A percentile compares a stretch with the other conserved stretches of the same genome.
Conservation (phyloP, 2,329 filamentous ascomycete genomes). For the Plectosphaerella cucumerina region DNA sequence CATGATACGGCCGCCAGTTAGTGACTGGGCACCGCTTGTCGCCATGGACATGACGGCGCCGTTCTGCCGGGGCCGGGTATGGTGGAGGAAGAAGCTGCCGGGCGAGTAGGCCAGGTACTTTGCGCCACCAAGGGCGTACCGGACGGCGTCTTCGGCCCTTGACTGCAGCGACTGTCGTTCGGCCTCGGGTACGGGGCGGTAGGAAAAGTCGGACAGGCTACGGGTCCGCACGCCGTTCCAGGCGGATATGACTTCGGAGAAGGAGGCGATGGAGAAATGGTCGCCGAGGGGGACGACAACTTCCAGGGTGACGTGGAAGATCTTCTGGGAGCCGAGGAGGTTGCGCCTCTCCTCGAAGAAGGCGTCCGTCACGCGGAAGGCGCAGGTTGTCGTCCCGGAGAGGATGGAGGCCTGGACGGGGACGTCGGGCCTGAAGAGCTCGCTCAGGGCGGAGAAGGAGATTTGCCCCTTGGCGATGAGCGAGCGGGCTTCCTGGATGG, state of each 20-base stretch:
- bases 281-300: slow-evolving; percentile 3
- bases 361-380: slow-evolving; percentile 2
- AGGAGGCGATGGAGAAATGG: slow-evolving; percentile 6
- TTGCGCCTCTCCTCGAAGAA: slow-evolving; percentile 5
- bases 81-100: slow-evolving; percentile 4
- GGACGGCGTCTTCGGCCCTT: slow-evolving; percentile 1
- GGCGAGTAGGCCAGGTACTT: slow-evolving; percentile 7
- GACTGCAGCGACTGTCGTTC: not conserved
- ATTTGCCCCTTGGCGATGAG: slow-evolving; percentile 3
- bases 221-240: slow-evolving; percentile 3
- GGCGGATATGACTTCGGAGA: slow-evolving; percentile 3
- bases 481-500: not conserved
- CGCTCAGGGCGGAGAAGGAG: not conserved
- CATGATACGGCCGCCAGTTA: slow-evolving; percentile 5
- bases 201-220: slow-evolving; percentile 1
- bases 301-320: slow-evolving; percentile 3
- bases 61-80: not conserved
- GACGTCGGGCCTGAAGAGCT: slow-evolving; percentile 3
- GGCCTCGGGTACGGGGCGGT: not conserved
- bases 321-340: slow-evolving; percentile 5
- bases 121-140: slow-evolving; percentile 1
- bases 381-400: not conserved
- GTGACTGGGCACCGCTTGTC: not conserved
- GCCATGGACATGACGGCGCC: not conserved
- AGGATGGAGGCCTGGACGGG: slow-evolving; percentile 4